Conservation (phyloP, 176 grass and related monocot species). For the Triticum timopheevii region DNA sequence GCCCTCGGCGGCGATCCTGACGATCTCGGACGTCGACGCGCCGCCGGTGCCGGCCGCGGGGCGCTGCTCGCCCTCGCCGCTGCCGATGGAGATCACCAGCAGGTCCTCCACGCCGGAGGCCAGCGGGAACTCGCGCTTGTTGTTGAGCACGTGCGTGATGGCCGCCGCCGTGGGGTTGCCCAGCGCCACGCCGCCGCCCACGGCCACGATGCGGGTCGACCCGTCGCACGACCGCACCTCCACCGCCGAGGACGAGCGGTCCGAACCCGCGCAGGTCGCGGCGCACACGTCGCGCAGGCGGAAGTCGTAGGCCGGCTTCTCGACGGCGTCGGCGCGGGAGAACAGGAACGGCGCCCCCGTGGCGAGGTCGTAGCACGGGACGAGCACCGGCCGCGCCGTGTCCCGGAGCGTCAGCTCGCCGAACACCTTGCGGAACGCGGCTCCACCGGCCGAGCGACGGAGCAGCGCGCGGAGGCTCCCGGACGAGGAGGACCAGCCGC, state of each 20-base stretch:
- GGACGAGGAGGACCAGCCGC: constrained; percentile 3
- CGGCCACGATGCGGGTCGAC: constrained; percentile 56
- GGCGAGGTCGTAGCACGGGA: constrained; percentile 86
- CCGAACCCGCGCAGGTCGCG: constrained; percentile 62
- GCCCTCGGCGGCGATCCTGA: constrained; percentile 77
- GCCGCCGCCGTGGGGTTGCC: constrained; percentile 87
- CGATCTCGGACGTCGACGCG: constrained; percentile 44
- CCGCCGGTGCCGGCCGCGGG: not conserved
- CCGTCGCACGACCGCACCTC: constrained; percentile 70
- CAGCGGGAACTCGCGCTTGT: constrained; percentile 86
- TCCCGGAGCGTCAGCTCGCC: constrained; percentile 72
- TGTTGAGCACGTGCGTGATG: constrained; percentile 99
- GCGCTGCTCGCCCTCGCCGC: constrained; percentile 30
- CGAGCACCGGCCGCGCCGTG: constrained; percentile 67
- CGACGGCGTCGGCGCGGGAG: constrained; percentile 82
- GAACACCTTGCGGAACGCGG: constrained; percentile 51
- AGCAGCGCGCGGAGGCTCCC: constrained; percentile 45
- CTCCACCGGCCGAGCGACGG: constrained; percentile 33
- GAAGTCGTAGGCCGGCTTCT: constrained; percentile 75
- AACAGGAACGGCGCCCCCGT: constrained; percentile 79
- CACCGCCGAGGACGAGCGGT: constrained; percentile 17
- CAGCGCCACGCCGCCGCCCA: constrained; percentile 71
- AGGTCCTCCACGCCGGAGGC: constrained; percentile 63
- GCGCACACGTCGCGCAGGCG: constrained; percentile 75
- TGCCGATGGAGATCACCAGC: constrained; percentile 79